Evolutionary conservation across 768 basidiomycete species (phyloP), one percentile per base, ranked within the genome.

Genomic region (Collybia sordida): DNA sequence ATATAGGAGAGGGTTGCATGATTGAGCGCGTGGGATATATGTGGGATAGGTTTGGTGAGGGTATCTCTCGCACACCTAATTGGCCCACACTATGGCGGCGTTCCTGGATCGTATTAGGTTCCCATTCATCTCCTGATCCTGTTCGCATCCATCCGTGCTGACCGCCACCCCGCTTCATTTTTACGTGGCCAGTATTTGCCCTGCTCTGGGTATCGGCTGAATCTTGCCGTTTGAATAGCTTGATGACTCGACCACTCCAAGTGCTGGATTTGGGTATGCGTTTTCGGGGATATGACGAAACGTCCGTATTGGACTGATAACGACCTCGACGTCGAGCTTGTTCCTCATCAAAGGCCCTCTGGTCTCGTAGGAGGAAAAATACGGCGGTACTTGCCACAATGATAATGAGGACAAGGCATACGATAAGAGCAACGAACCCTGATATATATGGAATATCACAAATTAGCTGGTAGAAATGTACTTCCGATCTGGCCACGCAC

Each of bases 351-450:
- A 68, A 69, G 22, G 73, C 72, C 31, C 71, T 69, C 60, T 80
- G 72, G 42, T 79, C 64, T 36, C 78, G 75, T 15, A 87, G 68
- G 28, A 89, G 77, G 56, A 78, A 74, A 62, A 78, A 75, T 34
- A 84, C 77, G 28, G 75, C 83, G 14, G 69, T 64, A 60, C 75
- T 81, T 42, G 78, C 75, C 24, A 71, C 59, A 50, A 84, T 54
- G 62, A 87, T 78, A 47, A 88, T 67, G 49, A 78, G 54, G 49
- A 72, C 68, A 36, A 89, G 73, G 39, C 70, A 63, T 31, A 86
- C 77, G 35, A 88, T 72, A 34, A 88, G 66, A 3, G 67, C 81
- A 55, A 88, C 77, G 68, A 88, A 89, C 9, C 75, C 85, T 78
- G 53, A 46, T 42, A 48, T 52, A 34, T 3, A 18, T 22, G 12